Base-by-base conservation (phyloP, 2,329 filamentous ascomycete species). In the Colletotrichum graminicola region DNA sequence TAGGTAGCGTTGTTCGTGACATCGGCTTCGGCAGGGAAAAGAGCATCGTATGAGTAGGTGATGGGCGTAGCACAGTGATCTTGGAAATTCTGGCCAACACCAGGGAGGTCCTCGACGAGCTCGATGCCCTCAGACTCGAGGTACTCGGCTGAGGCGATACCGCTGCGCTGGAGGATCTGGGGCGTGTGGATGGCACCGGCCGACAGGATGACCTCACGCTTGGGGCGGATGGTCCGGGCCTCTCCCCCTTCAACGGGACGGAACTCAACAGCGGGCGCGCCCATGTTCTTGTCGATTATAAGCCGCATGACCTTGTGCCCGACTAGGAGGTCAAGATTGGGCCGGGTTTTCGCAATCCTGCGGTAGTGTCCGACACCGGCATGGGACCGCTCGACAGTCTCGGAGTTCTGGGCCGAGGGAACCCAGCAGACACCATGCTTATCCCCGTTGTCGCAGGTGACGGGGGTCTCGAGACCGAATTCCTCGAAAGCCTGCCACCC, bases 161-260 rank as follows among this genome's bases (percentile, higher is more conserved):
- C 86, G 59, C 84, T 86, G 0, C 87, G 80, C 77, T 86, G 84
- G 2, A 88, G 82, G 7, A 88, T 80, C 73, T 87, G 84, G 0
- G 87, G 87, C 5, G 83, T 83, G 75, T 87, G 85, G 75, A 87
- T 84, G 2, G 82, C 79, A 21, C 87, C 86, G 1, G 83, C 85
- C 0, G 83, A 81, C 10, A 88, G 69, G 47, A 88, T 86, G 18
- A 88, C 82, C 74, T 88, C 86, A 34, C 79, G 79, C 51, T 76
- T 76, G 14, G 78, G 78, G 16, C 73, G 75, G 3, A 80, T 77
- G 14, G 78, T 76, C 55, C 71, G 62, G 47, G 73, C 39, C n/a
- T 71, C 64, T 26, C 74, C 74, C 21, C 73, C 75, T 51, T 66
- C 71, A 45, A 75, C 75, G 66, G 74, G 73, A 23, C 73, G 74